Evolutionary conservation across 768 basidiomycete species (phyloP).

Genomic region (Calocybe gangraenosa): DNA sequence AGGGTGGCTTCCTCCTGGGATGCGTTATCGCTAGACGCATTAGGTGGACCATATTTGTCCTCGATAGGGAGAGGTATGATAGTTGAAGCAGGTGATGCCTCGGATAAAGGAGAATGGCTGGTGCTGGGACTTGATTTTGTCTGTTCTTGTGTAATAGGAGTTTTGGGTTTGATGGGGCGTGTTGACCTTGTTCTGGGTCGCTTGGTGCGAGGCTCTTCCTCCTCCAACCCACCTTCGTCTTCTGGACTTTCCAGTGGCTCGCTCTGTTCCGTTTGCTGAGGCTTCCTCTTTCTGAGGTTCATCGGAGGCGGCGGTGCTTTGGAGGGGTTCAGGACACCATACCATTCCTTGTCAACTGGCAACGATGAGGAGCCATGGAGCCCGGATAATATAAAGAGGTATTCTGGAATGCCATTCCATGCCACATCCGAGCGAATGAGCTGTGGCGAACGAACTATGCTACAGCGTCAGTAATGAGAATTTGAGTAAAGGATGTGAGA

Average conservation of each 20-base stretch:
- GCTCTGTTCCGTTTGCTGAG: conserved; percentile 21
- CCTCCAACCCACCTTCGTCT: conserved; percentile 22
- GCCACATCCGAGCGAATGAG: conserved; percentile 36
- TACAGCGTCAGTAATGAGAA: background rate
- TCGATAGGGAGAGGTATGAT: conserved; percentile 2
- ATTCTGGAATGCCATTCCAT: conserved; percentile 40
- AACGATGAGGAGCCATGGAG: conserved; percentile 29
- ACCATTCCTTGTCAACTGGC: conserved; percentile 30
- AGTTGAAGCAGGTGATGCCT: conserved; percentile 4
- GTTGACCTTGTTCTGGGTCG: conserved; percentile 16
- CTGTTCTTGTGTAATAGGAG: conserved; percentile 3
- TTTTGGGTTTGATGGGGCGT: conserved; percentile 8
- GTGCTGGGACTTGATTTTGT: conserved; percentile 5
- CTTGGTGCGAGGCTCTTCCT: conserved; percentile 27
- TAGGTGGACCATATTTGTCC: background rate
- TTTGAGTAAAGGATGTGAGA: background rate
- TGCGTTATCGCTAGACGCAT: background rate
- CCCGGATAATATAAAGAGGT: conserved; percentile 30
- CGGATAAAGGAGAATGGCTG: background rate
- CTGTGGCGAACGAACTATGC: conserved; percentile 33
- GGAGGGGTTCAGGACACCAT: conserved; percentile 25
- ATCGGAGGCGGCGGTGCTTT: conserved; percentile 24
- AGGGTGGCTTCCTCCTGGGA: background rate
- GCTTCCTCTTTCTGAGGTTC: conserved; percentile 31
- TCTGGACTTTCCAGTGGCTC: conserved; percentile 18